Base-by-base conservation (phyloP, 805 yeast genomes). In the Priceomyces medius region DNA sequence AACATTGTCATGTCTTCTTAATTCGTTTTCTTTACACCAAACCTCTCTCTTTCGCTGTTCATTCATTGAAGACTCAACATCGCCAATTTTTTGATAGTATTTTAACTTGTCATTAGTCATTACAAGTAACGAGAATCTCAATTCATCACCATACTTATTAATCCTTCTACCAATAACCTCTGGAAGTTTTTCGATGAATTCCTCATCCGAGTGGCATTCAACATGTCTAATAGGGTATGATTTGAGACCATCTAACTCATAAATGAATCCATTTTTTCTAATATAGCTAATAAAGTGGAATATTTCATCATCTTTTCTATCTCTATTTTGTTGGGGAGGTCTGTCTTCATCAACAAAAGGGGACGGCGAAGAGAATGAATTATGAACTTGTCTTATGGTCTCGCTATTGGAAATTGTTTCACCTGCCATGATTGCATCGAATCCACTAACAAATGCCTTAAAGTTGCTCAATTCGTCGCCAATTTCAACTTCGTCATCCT, bases 231-330 rank as follows among this genome's bases (percentile, higher is more conserved):
- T 79, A 2, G 87, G 85, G 34, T 58, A 71, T 17, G 61, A 63
- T 42, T 76, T 77, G 38, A 82, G 63, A 1, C 88, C 88, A 54
- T 82, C 88, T 37, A 82, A 60, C 52, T 82, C 88, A 53, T 77
- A 78, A 10, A 82, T 63, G 23, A 56, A 54, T 20, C 74, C 79
- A 40, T 73, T 58, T 24, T 59, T 55, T 28, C 56, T 61, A 2
- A 77, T 57, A 54, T 76, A 82, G 1, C 85, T 82, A 31, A 81
- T 66, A 48, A 80, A 82, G 51, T 82, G 88, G 58, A 70, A 82
- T 7, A 79, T 47, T 2, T 79, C 83, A 45, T 77, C 81, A 42
- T 72, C 59, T 26, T 74, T 73, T 38, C 64, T 64, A 42, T 59
- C 62, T 14, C 44, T 33, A 8, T 48, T 49, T 3, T 55, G 55